Percentiles rank a stretch among this genome's conserved stretches.
phyloP scores from a whole-genome alignment of 306 rosid species.

The Ormosia emarginata region DNA sequence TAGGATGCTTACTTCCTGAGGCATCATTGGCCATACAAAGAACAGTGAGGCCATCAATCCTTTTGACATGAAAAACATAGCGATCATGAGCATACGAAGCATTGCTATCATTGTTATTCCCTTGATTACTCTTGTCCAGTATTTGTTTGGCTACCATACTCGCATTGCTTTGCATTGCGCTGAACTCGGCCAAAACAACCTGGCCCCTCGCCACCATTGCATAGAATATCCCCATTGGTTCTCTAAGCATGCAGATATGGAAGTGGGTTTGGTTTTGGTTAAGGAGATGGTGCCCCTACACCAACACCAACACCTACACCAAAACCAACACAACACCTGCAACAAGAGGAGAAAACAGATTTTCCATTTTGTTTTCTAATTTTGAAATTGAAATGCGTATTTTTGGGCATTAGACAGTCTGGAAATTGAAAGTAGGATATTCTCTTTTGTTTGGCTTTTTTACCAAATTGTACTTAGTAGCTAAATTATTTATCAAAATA shows the following conservation, averaged over 20 bases:
- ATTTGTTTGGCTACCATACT: slow-evolving; percentile 30
- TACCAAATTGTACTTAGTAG: too few species aligned
- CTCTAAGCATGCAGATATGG: background rate
- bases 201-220: slow-evolving; percentile 38
- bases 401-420: background rate
- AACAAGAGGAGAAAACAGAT: background rate
- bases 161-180: slow-evolving; percentile 29
- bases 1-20: slow-evolving; percentile 21
- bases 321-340: background rate
- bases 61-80: slow-evolving; percentile 37
- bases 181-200: slow-evolving; percentile 40
- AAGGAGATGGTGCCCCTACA: background rate
- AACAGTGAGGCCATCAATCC: slow-evolving; percentile 37
- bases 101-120: slow-evolving; percentile 20
- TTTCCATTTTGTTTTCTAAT: background rate
- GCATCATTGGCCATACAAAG: slow-evolving; percentile 43
- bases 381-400: background rate
- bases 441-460: too few species aligned
- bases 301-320: background rate
- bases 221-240: slow-evolving; percentile 33
- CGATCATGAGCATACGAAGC: slow-evolving; percentile 40
- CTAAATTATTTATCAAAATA: too few species aligned
- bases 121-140: slow-evolving; percentile 10
- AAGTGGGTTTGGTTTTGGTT: background rate
- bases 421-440: background rate